Percentiles rank a stretch among this genome's conserved stretches.
These are phyloP conservation scores for Brassica juncea DNA, from an alignment of 345 rosid species.

Conservation along the genomic window DNA sequence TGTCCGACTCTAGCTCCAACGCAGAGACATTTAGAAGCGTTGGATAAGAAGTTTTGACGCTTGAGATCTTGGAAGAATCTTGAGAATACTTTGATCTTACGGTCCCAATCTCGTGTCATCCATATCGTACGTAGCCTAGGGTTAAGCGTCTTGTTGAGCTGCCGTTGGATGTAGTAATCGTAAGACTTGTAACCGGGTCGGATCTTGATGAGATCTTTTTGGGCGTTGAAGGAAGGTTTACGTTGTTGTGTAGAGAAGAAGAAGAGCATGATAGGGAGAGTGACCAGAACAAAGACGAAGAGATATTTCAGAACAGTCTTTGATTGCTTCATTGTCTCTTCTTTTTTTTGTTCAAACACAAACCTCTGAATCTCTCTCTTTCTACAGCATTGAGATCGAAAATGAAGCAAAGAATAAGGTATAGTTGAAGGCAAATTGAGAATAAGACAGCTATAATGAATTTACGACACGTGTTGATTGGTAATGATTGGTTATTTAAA, in stretches of 20 bases:
- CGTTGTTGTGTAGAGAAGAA: constrained; percentile 37
- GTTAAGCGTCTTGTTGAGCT: constrained; percentile 89
- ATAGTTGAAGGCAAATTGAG: constrained; percentile 15
- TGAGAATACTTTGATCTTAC: constrained; percentile 70
- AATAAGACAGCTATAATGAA: neutral
- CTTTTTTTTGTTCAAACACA: neutral
- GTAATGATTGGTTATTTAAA: constrained; percentile 1
- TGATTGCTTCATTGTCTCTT: constrained; percentile 30
- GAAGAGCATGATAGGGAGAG: constrained; percentile 44
- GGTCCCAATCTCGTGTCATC: constrained; percentile 89
- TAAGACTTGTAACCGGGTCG: constrained; percentile 77
- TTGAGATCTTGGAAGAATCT: constrained; percentile 55
- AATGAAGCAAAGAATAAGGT: constrained; percentile 8
- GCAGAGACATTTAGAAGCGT: constrained; percentile 61
- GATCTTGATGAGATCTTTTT: constrained; percentile 49
- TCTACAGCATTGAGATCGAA: neutral
- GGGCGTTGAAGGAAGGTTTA: constrained; percentile 9
- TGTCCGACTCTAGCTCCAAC: constrained; percentile 89
- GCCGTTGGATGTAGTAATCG: constrained; percentile 77
- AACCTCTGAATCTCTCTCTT: constrained; percentile 4
- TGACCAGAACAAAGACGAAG: constrained; percentile 44
- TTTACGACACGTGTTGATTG: neutral
- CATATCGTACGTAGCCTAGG: constrained; percentile 69
- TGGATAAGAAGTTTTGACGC: constrained; percentile 44
- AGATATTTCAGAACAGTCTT: constrained; percentile 38